Percentiles rank a stretch among this genome's conserved stretches.
These are phyloP conservation scores for Hysterangium stoloniferum DNA, from an alignment of 768 basidiomycete species.

Conservation along the genomic window DNA sequence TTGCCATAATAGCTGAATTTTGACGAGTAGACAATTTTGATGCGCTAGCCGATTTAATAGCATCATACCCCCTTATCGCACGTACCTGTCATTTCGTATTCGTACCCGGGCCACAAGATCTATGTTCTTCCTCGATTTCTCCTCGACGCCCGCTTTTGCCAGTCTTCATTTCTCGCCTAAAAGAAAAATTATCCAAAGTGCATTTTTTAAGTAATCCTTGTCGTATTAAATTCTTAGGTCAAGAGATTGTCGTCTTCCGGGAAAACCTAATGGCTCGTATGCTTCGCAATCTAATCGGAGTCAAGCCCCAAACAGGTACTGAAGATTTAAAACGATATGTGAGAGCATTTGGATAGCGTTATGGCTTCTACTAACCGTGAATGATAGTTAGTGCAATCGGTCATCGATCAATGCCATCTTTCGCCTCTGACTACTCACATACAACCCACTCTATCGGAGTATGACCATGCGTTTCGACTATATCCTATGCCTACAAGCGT, in stretches of 20 bases:
- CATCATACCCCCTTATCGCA: slow-evolving; percentile 70
- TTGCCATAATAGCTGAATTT: not conserved
- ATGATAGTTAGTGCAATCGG: slow-evolving; percentile 84
- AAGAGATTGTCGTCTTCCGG: slow-evolving; percentile 90
- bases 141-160: slow-evolving; percentile 79
- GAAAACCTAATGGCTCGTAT: slow-evolving; percentile 92
- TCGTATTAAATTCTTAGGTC: slow-evolving; percentile 88
- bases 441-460: slow-evolving; percentile 83
- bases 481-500: slow-evolving; percentile 94
- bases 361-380: slow-evolving; percentile 1
- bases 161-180: slow-evolving; percentile 62
- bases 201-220: slow-evolving; percentile 89
- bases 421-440: slow-evolving; percentile 77
- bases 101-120: slow-evolving; percentile 90
- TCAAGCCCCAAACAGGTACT: slow-evolving; percentile 72
- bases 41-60: slow-evolving; percentile 75
- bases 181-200: slow-evolving; percentile 65
- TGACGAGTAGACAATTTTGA: slow-evolving; percentile 70
- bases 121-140: slow-evolving; percentile 66
- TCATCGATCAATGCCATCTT: slow-evolving; percentile 94
- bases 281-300: slow-evolving; percentile 84
- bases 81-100: slow-evolving; percentile 84
- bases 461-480: slow-evolving; percentile 84
- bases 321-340: slow-evolving; percentile 88
- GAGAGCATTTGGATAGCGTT: too few relatives aligned